phyloP scores from a whole-genome alignment of 2,329 filamentous ascomycete species.

The Xylariaceae sp. region DNA sequence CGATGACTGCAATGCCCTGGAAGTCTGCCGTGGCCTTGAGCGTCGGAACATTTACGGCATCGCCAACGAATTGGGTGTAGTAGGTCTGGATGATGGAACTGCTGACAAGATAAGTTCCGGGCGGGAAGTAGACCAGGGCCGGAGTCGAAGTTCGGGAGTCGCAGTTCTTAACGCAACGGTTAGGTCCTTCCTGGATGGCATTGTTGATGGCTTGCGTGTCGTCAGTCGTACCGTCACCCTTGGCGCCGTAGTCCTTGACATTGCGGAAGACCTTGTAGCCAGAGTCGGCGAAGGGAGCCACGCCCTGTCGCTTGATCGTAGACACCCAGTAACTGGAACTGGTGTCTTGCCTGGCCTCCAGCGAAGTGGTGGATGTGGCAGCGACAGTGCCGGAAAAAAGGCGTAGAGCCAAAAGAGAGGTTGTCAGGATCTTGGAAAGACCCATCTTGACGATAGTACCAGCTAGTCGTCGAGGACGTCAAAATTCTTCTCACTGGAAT shows the following conservation, averaged over 20 bases:
- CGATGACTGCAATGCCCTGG: slow-evolving; percentile 78
- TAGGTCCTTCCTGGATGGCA: slow-evolving; percentile 63
- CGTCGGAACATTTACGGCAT: slow-evolving; percentile 63
- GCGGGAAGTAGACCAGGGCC: slow-evolving; percentile 84
- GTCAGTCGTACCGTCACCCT: slow-evolving; percentile 62
- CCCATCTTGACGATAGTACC: slow-evolving; percentile 25
- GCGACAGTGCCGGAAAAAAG: slow-evolving; percentile 15
- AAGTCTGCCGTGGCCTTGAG: slow-evolving; percentile 70
- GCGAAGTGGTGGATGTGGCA: slow-evolving; percentile 11
- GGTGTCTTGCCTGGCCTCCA: slow-evolving; percentile 20
- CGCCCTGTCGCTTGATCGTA: slow-evolving; percentile 61
- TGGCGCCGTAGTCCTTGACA: slow-evolving; percentile 68
- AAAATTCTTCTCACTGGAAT: slow-evolving; percentile 11
- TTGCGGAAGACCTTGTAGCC: slow-evolving; percentile 69
- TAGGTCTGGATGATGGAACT: slow-evolving; percentile 77
- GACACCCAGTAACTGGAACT: slow-evolving; percentile 62
- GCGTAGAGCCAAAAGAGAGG: slow-evolving; percentile 18
- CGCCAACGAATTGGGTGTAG: slow-evolving; percentile 88
- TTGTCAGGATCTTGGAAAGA: slow-evolving; percentile 22
- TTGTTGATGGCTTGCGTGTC: slow-evolving; percentile 84
- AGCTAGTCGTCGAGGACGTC: slow-evolving; percentile 19
- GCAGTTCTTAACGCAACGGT: slow-evolving; percentile 72
- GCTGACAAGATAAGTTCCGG: slow-evolving; percentile 78
- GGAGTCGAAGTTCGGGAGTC: slow-evolving; percentile 79
- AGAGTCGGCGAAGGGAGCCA: slow-evolving; percentile 51